These are phyloP conservation scores for Amanita molliuscula DNA, from an alignment of 768 basidiomycete species.

Conservation along the genomic window DNA sequence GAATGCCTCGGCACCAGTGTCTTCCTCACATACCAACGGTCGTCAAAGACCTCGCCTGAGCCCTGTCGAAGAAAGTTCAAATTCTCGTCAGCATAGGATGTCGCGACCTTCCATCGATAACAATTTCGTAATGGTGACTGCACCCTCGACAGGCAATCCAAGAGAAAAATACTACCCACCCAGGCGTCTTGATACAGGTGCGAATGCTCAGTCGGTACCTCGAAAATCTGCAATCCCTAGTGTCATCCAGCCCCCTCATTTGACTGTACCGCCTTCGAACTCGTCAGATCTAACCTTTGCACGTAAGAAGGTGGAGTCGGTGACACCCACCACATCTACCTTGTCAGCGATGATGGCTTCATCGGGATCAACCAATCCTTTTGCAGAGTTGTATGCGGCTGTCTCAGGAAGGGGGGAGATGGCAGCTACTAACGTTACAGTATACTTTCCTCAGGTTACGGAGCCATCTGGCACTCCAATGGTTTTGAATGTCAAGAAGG, in stretches of 20 bases:
- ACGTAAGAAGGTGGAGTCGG: slow-evolving; percentile 36
- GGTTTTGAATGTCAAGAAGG: slow-evolving; percentile 69
- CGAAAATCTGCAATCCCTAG: neutral
- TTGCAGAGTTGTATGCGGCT: slow-evolving; percentile 76
- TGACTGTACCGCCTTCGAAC: slow-evolving; percentile 7
- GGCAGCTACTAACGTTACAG: slow-evolving; percentile 51
- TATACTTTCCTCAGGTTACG: slow-evolving; percentile 79
- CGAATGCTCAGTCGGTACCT: slow-evolving; percentile 6
- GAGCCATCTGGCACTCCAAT: slow-evolving; percentile 53
- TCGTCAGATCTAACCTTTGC: slow-evolving; percentile 33
- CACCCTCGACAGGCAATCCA: slow-evolving; percentile 17
- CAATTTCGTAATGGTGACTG: slow-evolving; percentile 48
- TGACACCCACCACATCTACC: slow-evolving; percentile 43
- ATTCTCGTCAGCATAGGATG: slow-evolving; percentile 11
- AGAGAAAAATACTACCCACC: slow-evolving; percentile 9
- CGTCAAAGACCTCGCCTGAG: slow-evolving; percentile 43
- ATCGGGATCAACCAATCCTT: slow-evolving; percentile 69
- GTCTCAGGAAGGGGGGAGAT: slow-evolving; percentile 70
- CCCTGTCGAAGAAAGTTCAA: slow-evolving; percentile 46
- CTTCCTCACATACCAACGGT: slow-evolving; percentile 32
- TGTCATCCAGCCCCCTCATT: slow-evolving; percentile 8
- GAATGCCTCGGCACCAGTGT: slow-evolving; percentile 41
- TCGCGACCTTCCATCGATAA: slow-evolving; percentile 26
- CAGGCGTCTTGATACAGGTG: slow-evolving; percentile 8
- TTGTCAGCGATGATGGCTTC: slow-evolving; percentile 69